Base-by-base conservation (phyloP, 2,329 filamentous ascomycete genomes). In the Aspergillus sp. region DNA sequence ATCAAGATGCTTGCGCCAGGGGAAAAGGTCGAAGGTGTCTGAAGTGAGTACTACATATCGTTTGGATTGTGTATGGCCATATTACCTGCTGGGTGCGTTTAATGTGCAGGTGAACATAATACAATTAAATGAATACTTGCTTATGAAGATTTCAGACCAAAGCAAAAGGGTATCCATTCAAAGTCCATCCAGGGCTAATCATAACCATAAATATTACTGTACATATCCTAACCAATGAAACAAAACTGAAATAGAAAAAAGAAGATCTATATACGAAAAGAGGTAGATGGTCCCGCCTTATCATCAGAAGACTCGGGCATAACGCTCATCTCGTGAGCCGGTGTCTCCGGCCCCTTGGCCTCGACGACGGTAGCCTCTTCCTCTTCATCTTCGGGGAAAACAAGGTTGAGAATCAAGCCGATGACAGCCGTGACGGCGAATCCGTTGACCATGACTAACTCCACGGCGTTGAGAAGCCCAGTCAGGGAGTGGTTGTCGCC, bases 371-470 rank as follows among this genome's bases (percentile, higher is more conserved):
- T 46, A 40, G 72, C 70, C 28, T 75, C 73, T 35, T 87, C 85
- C 54, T 88, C 87, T n/a, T 85, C 69, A 67, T 95, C 89, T 57
- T 88, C 83, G 0, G 83, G 79, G 11, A 95, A 68, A 0, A 80
- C 53, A 39, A 93, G 64, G 61, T 95, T 95, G 39, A 95, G 72
- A 19, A 87, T 64, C 59, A 93, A 74, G 40, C 81, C 81, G 33
- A 90, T 61, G 26, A 90, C 77, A 0, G 86, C 90, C 0, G 86
- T 85, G 13, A 95, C 74, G 2, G 69, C 69, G 35, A 73, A 73
- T 0, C 69, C 70, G 26, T 70, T 89, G 67, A 85, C 78, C 78
- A 89, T 83, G 45, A 90, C 73, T 33, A 90, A 70, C 5, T 77
- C 75, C 45, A 89, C 66, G 7, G 69, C 69, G 44, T 71, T 60